Conservation (phyloP, 176 grass and related monocot genomes). For the Calamus simplicifolius region DNA sequence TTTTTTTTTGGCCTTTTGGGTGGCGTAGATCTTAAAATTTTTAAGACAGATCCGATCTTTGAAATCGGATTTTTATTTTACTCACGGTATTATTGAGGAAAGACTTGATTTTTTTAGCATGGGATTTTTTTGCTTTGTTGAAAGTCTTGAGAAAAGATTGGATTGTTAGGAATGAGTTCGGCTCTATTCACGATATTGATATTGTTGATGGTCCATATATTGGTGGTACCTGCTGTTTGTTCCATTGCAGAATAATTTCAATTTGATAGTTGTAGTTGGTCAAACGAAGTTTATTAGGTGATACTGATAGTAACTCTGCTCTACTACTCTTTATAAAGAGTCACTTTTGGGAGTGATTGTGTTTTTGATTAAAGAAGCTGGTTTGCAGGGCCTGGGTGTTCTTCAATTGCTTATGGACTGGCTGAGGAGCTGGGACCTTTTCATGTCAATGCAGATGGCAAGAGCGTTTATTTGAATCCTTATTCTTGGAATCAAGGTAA, state of each 20-base stretch:
- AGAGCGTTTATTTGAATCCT: slow-evolving; percentile 70
- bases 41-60: too few species aligned
- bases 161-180: too few species aligned
- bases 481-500: slow-evolving; percentile 97
- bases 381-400: slow-evolving; percentile 72
- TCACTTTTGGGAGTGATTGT: background rate
- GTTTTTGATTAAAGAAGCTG: background rate
- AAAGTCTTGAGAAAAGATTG: too few species aligned
- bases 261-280: background rate
- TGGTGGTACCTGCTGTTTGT: background rate
- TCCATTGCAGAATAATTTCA: background rate
- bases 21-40: too few species aligned
- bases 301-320: too few species aligned
- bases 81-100: too few species aligned
- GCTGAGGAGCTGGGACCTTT: slow-evolving; percentile 96
- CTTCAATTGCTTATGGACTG: slow-evolving; percentile 85
- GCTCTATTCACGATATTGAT: too few species aligned
- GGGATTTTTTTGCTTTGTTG: too few species aligned
- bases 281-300: too few species aligned
- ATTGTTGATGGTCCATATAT: background rate
- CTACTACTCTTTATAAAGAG: too few species aligned
- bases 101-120: too few species aligned
- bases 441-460: slow-evolving; percentile 80
- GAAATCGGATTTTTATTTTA: too few species aligned
- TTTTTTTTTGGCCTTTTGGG: background rate